Conservation (phyloP, 495 filamentous ascomycete species). For the Aspergillus nanangensis region DNA sequence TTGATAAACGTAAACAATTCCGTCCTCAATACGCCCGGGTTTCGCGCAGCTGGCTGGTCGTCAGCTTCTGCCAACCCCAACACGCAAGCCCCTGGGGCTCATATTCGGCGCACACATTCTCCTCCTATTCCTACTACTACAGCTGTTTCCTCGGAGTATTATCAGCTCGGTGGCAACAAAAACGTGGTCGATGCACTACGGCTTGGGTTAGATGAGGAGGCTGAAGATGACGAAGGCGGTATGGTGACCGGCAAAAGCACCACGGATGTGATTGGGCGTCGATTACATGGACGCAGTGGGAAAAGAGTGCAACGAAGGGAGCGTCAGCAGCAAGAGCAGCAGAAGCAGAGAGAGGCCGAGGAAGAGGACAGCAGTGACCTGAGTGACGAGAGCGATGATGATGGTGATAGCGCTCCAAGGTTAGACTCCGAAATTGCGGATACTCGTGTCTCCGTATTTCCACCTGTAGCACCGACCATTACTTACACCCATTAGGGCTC, state of each 20-base stretch:
- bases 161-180: conserved; percentile 27
- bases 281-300: conserved; percentile 46
- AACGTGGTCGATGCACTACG: conserved; percentile 27
- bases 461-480: no score
- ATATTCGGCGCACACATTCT: conserved; percentile 88
- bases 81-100: conserved; percentile 38
- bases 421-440: no score
- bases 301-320: conserved; percentile 36
- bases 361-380: conserved; percentile 97
- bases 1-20: conserved; percentile 88
- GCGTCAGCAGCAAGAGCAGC: conserved; percentile 43
- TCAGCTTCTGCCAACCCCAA: conserved; percentile 50
- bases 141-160: conserved; percentile 77
- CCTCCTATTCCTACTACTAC: conserved; percentile 88
- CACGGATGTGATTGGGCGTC: conserved; percentile 69
- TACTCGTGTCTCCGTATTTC: no score
- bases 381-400: conserved; percentile 94
- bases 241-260: conserved; percentile 73
- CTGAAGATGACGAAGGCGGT: conserved; percentile 77
- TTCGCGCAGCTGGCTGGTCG: conserved; percentile 92
- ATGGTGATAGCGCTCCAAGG: conserved; percentile 54
- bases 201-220: conserved; percentile 52
- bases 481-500: conserved; percentile 37
- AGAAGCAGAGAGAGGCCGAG: conserved; percentile 72
- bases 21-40: conserved; percentile 89